Base-by-base conservation (phyloP, 2,329 filamentous ascomycete species). In the Rachicladosporium sp. region DNA sequence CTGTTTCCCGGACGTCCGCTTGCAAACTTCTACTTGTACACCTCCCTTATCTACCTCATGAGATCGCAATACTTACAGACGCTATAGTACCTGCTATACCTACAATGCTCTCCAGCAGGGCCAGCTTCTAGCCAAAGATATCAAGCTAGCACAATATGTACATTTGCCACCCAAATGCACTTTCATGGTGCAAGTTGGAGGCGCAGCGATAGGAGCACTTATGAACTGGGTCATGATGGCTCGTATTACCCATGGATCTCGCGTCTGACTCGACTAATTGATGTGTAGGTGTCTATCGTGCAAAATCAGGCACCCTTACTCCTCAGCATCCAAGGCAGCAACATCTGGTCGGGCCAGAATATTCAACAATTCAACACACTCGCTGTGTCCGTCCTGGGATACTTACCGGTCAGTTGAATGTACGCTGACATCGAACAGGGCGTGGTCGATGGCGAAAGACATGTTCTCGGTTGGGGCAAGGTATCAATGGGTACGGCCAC, bases 321-420 rank as follows among this genome's bases (percentile, higher is more conserved):
- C 1, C 44, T 56, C 5, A 56, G 61, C 12, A 57, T 65, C 6
- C 48, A 67, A 35, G 68, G 66, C 4, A 62, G 57, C 36, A 64
- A 62, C 43, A 62, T 68, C 32, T 71, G 68, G 68, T 65, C 61
- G 19, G 67, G 69, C n/a, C 61, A 66, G 9, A 61, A 64, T 31
- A 56, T 70, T 2, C 68, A 72, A 46, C 55, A 58, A 34, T 54
- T 53, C 56, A 71, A 71, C 45, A 61, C 65, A n/a, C 54, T 61
- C 10, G 61, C 62, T 23, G 55, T 62, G 10, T n/a, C n/a, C n/a
- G n/a, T n/a, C n/a, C n/a, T n/a, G n/a, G n/a, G n/a, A n/a, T n/a
- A n/a, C n/a, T n/a, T n/a, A n/a, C n/a, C n/a, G n/a, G n/a, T n/a
- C n/a, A n/a, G n/a, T n/a, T n/a, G n/a, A n/a, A n/a, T n/a, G n/a